phyloP scores from a whole-genome alignment of 345 rosid genomes.

The Euphorbia tirucalli region DNA sequence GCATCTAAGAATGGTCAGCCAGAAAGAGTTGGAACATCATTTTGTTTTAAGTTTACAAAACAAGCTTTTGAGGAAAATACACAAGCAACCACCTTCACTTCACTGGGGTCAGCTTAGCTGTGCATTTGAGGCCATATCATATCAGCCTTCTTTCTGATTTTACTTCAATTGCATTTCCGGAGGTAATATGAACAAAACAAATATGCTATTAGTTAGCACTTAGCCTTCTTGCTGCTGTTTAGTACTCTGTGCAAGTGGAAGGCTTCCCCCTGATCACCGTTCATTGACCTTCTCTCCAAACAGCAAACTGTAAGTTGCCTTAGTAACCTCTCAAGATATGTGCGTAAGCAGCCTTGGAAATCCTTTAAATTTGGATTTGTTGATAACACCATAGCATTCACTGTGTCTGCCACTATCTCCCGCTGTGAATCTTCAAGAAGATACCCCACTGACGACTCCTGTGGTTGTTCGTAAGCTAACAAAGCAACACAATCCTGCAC shows the following conservation, averaged over 20 bases:
- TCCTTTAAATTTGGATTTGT: constrained; percentile 64
- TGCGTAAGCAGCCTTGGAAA: constrained; percentile 47
- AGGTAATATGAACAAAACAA: neutral
- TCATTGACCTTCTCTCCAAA: constrained; percentile 63
- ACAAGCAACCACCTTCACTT: neutral
- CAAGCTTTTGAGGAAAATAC: constrained; percentile 9
- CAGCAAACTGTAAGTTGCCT: constrained; percentile 82
- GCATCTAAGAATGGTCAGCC: neutral
- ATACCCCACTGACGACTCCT: constrained; percentile 62
- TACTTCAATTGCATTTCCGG: constrained; percentile 7
- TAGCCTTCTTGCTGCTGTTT: constrained; percentile 33
- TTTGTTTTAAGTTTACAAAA: constrained; percentile 4
- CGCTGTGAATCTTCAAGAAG: constrained; percentile 73
- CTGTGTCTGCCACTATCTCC: constrained; percentile 87
- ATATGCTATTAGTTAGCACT: constrained; percentile 23
- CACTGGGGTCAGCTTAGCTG: no score
- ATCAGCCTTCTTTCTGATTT: no score
- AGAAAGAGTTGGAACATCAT: no score
- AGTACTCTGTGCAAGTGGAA: constrained; percentile 64
- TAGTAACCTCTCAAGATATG: constrained; percentile 71
- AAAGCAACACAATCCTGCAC: constrained; percentile 79
- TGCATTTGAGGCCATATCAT: no score
- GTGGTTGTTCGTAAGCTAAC: constrained; percentile 72
- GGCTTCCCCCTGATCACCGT: constrained; percentile 80
- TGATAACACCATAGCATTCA: constrained; percentile 72